Evolutionary conservation across 2,329 filamentous ascomycete genomes (phyloP).

Genomic region (Hawksworthiomyces lignivorus): DNA sequence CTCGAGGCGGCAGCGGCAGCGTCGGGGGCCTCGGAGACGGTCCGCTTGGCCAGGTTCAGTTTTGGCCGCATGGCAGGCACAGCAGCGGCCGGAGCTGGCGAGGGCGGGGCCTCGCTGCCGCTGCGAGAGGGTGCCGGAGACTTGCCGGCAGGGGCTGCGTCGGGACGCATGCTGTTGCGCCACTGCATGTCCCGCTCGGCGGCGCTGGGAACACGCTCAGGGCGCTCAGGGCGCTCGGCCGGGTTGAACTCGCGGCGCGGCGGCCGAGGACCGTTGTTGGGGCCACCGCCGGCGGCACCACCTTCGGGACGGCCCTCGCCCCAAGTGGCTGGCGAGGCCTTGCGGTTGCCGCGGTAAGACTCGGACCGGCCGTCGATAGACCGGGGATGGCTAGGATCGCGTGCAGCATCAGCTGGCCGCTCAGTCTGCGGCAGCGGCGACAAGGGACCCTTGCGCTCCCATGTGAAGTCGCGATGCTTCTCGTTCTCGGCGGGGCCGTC

Average conservation of each 20-base stretch:
- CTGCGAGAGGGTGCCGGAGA: conserved; percentile 63
- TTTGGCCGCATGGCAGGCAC: conserved; percentile 60
- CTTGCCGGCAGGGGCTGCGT: conserved; percentile 51
- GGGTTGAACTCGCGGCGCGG: conserved; percentile 69
- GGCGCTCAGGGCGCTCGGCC: conserved; percentile 50
- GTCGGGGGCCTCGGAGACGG: conserved; percentile 65
- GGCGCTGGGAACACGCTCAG: conserved; percentile 70
- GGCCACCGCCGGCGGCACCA: conserved; percentile 9
- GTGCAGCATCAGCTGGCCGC: conserved; percentile 34
- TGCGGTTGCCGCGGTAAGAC: conserved; percentile 53
- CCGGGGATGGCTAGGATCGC: conserved; percentile 48
- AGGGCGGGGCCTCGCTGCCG: conserved; percentile 67
- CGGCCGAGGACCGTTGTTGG: conserved; percentile 62
- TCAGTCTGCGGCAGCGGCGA: conserved; percentile 58
- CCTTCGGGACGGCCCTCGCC: conserved; percentile 51
- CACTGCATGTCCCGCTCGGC: conserved; percentile 91
- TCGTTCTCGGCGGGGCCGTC: conserved; percentile 66
- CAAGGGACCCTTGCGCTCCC: conserved; percentile 91
- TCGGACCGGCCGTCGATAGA: conserved; percentile 52
- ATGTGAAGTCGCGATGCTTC: conserved; percentile 65
- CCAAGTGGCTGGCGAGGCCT: conserved; percentile 66
- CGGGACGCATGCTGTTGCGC: conserved; percentile 87
- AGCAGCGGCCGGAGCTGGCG: conserved; percentile 48
- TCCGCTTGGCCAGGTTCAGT: conserved; percentile 84
- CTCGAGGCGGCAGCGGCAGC: conserved; percentile 37